Evolutionary conservation across 2,329 filamentous ascomycete species (phyloP).

Genomic region (Fusarium albidum): DNA sequence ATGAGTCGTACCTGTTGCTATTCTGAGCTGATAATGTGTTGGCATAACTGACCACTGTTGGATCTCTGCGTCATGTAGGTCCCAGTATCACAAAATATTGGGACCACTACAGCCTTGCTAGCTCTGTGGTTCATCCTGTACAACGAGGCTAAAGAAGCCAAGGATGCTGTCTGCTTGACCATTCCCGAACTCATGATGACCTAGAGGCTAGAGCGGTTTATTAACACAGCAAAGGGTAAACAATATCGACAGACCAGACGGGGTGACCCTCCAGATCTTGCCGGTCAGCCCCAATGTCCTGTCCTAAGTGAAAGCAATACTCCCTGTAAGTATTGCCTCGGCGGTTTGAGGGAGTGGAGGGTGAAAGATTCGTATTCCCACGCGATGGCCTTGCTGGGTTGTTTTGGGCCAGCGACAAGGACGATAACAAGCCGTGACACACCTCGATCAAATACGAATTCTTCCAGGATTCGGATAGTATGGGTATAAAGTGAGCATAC

Average conservation of each 20-base stretch:
- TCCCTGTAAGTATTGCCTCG: conserved; percentile 58
- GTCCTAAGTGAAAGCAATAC: conserved; percentile 57
- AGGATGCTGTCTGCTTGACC: too few relatives aligned
- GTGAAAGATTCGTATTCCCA: conserved; percentile 67
- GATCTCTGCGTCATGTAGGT: too few relatives aligned
- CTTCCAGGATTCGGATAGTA: background rate
- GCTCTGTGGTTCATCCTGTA: too few relatives aligned
- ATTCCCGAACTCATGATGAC: too few relatives aligned
- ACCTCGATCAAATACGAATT: conserved; percentile 19
- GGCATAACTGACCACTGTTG: too few relatives aligned
- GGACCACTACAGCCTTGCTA: too few relatives aligned
- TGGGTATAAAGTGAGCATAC: background rate
- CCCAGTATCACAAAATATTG: too few relatives aligned
- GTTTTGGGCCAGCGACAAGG: conserved; percentile 49
- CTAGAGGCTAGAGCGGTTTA: conserved; percentile 3
- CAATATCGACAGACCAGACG: conserved; percentile 13
- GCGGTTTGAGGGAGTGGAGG: conserved; percentile 59
- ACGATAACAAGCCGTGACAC: conserved; percentile 21
- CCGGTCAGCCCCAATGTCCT: conserved; percentile 54
- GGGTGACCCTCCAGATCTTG: conserved; percentile 32
- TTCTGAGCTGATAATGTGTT: too few relatives aligned
- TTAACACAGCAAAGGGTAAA: too few relatives aligned
- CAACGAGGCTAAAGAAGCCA: too few relatives aligned
- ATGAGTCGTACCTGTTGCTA: too few relatives aligned
- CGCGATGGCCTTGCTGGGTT: conserved; percentile 66